Conservation (phyloP, 495 filamentous ascomycete genomes). For the Aspergillus avenaceus region DNA sequence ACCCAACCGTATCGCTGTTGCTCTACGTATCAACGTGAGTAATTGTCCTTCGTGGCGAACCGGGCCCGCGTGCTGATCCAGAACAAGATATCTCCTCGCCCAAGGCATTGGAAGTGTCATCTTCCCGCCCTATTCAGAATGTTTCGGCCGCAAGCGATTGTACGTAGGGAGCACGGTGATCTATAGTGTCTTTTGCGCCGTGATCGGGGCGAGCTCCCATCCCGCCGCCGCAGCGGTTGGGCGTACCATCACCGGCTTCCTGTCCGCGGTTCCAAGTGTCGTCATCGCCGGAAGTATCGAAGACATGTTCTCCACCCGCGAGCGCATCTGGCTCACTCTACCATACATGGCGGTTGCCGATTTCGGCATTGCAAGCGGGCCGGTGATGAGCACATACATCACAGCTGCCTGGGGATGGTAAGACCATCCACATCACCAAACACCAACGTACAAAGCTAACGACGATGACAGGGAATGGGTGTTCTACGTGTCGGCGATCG, state of each 20-base stretch:
- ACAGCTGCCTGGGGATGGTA: conserved; percentile 31
- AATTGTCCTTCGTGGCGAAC: neutral
- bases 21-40: conserved; percentile 27
- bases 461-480: conserved; percentile 33
- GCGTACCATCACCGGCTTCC: conserved; percentile 38
- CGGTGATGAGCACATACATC: conserved; percentile 41
- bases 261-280: conserved; percentile 41
- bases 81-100: conserved; percentile 33
- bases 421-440: neutral
- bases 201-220: conserved; percentile 28
- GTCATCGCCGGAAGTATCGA: conserved; percentile 45
- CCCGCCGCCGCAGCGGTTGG: conserved; percentile 27
- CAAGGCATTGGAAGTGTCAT: conserved; percentile 44
- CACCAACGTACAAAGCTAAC: too few species aligned
- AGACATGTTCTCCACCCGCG: conserved; percentile 42
- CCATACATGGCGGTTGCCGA: conserved; percentile 35
- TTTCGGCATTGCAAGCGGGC: conserved; percentile 36
- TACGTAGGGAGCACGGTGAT: conserved; percentile 37
- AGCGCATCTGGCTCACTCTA: conserved; percentile 45
- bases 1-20: conserved; percentile 18
- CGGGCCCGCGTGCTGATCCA: conserved; percentile 9
- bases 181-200: conserved; percentile 32
- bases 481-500: conserved; percentile 24
- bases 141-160: conserved; percentile 39
- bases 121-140: conserved; percentile 44